Evolutionary conservation across 2,329 filamentous ascomycete genomes (phyloP).

Genomic region (Exophiala sp.): DNA sequence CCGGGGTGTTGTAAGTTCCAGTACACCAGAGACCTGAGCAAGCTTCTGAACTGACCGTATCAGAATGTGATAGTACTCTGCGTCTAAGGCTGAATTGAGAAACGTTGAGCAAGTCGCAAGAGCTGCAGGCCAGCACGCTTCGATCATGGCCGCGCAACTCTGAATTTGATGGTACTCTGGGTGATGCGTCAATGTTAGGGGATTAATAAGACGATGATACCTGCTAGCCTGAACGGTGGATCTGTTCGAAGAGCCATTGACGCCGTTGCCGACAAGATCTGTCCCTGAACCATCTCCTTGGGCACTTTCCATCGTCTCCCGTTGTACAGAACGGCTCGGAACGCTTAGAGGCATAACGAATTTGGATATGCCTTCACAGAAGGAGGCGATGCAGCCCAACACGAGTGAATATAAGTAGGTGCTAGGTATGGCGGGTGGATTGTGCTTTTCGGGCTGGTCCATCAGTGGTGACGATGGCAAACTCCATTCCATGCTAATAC

Average conservation of each 20-base stretch:
- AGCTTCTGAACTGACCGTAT: constrained; percentile 94
- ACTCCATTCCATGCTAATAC: constrained; percentile 91
- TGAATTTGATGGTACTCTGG: constrained; percentile 68
- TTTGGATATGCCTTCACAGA: constrained; percentile 89
- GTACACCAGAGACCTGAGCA: constrained; percentile 85
- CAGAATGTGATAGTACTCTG: constrained; percentile 87
- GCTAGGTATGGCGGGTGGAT: constrained; percentile 77
- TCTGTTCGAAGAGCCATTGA: constrained; percentile 4
- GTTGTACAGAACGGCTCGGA: constrained; percentile 53
- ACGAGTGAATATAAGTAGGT: constrained; percentile 92
- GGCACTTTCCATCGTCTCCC: constrained; percentile 18
- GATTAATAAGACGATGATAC: constrained; percentile 78
- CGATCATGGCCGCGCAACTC: constrained; percentile 76
- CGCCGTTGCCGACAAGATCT: constrained; percentile 17
- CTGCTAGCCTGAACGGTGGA: constrained; percentile 38
- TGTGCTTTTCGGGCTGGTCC: constrained; percentile 89
- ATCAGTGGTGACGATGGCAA: constrained; percentile 81
- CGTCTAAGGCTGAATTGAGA: constrained; percentile 83
- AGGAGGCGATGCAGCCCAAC: constrained; percentile 79
- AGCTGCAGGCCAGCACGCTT: constrained; percentile 92
- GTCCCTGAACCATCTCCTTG: constrained; percentile 27
- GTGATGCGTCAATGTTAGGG: constrained; percentile 70
- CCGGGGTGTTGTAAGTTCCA: constrained; percentile 78
- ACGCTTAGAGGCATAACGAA: constrained; percentile 90
- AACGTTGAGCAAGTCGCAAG: constrained; percentile 95